Base-by-base conservation (phyloP, 2,329 filamentous ascomycete species). In the Fusarium tanahbumbuense region DNA sequence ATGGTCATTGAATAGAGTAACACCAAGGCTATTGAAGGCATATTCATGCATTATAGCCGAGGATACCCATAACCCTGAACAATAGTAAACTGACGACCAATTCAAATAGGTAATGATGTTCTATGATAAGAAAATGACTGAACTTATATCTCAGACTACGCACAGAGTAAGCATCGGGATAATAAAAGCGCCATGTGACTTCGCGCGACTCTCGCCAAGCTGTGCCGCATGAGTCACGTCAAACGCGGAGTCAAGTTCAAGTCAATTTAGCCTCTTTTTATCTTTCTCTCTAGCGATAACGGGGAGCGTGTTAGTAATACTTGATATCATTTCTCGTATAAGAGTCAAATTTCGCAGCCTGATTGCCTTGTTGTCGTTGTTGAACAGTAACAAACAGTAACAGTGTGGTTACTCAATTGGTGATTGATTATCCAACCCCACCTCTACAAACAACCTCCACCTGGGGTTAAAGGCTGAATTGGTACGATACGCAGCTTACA, bases 171-270 rank as follows among this genome's bases (percentile, higher is more conserved):
- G 62, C 64, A 44, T 48, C 58, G 60, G 61, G 48, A 37, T 20
- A 60, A 65, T 45, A 57, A 18, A 56, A 56, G 28, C 28, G 49
- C 64, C 75, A 77, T 76, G 75, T 77, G 75, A 76, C 75, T 74
- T 73, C 72, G 75, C 75, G 76, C 64, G 48, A 75, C 49, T 74
- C 68, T 77, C 75, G 75, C 64, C 65, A 66, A 30, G 18, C 49
- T 60, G 49, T 65, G 53, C 62, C 65, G 57, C 63, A 73, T 76
- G 70, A 76, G 73, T 76, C 74, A 76, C 74, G 65, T 64, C 53
- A 52, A 45, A 58, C 64, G 62, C 61, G 61, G 48, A 65, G 45
- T 59, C 60, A 25, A 50, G 22, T 41, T 59, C 60, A 25, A 50
- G 22, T 41, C 27, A 44, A 27, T 15, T 58, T 60, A 55, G 61